Evolutionary conservation across 1,284 basidiomycete genomes (phyloP).

Genomic region (Ganoderma leucocontextum): DNA sequence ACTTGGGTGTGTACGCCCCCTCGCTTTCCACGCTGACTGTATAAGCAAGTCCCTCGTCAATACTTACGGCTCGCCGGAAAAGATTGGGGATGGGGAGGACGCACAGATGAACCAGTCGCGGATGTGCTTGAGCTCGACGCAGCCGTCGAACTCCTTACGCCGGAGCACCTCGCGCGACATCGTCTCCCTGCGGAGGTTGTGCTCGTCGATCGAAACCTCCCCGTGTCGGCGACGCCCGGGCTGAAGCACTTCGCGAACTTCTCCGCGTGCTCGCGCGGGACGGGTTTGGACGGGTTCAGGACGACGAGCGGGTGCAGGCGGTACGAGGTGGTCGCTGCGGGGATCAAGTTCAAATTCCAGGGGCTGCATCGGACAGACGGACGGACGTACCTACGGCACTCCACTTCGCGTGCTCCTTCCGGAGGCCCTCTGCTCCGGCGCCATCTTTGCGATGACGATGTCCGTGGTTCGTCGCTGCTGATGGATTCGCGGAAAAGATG

Average conservation of each 20-base stretch:
- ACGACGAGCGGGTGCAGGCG: conserved; percentile 90
- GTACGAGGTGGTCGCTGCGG: conserved; percentile 92
- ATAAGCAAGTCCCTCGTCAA: not conserved
- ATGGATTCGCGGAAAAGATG: conserved; percentile 60
- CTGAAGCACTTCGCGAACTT: conserved; percentile 93
- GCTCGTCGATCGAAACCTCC: conserved; percentile 59
- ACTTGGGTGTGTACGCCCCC: conserved; percentile 86
- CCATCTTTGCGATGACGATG: conserved; percentile 93
- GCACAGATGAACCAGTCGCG: conserved; percentile 95
- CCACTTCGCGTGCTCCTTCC: conserved; percentile 97
- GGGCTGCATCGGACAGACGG: not conserved
- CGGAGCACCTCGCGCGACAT: conserved; percentile 94
- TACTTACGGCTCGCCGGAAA: no score
- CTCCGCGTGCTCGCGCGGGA: conserved; percentile 66
- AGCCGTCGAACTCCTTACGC: conserved; percentile 90
- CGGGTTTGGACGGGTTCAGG: conserved; percentile 70
- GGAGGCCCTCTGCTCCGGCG: conserved; percentile 93
- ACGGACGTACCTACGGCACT: conserved; percentile 88
- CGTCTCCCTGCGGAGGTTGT: conserved; percentile 84
- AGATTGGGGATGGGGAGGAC: conserved; percentile 36
- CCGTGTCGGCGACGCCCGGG: conserved; percentile 76
- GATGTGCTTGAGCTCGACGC: conserved; percentile 86
- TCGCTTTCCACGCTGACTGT: conserved; percentile 92
- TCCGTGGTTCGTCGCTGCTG: conserved; percentile 79
- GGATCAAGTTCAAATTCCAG: not conserved